Conservation (phyloP, 176 grass and related monocot species). For the Musa troglodytarum region DNA sequence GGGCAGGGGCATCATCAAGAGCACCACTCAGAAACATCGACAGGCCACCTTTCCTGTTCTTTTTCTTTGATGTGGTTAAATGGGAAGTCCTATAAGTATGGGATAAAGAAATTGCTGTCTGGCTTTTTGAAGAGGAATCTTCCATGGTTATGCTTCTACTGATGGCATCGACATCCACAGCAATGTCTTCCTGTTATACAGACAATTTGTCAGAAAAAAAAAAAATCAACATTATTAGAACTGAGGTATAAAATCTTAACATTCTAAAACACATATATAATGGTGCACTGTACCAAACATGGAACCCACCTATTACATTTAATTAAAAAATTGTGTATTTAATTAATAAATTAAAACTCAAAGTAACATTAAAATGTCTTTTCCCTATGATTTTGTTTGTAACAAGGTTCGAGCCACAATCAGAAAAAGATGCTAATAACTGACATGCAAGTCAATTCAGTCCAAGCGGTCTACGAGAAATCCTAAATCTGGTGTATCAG, state of each 20-base stretch:
- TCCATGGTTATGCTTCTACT: constrained; percentile 34
- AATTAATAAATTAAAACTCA: neutral
- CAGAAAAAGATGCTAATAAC: too few relatives aligned
- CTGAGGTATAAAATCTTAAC: neutral
- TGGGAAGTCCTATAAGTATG: constrained; percentile 37
- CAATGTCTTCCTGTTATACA: constrained; percentile 27
- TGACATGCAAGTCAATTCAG: neutral
- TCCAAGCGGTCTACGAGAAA: neutral
- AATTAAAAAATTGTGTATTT: neutral
- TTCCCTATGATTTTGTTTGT: too few relatives aligned
- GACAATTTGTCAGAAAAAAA: neutral
- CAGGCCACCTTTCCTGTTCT: constrained; percentile 83
- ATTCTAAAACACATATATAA: neutral
- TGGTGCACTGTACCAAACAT: neutral
- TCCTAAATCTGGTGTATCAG: neutral
- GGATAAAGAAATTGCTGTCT: constrained; percentile 31
- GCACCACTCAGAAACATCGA: constrained; percentile 92
- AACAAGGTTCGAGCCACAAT: too few relatives aligned
- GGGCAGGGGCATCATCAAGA: constrained; percentile 76
- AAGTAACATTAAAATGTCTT: neutral
- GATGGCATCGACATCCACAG: constrained; percentile 22
- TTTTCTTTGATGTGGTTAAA: constrained; percentile 64
- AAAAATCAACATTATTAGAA: neutral
- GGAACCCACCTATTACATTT: neutral
- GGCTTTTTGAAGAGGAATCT: constrained; percentile 29